Evolutionary conservation across 2,329 filamentous ascomycete genomes (phyloP).

Genomic region (Byssoonygena ceratinophila): DNA sequence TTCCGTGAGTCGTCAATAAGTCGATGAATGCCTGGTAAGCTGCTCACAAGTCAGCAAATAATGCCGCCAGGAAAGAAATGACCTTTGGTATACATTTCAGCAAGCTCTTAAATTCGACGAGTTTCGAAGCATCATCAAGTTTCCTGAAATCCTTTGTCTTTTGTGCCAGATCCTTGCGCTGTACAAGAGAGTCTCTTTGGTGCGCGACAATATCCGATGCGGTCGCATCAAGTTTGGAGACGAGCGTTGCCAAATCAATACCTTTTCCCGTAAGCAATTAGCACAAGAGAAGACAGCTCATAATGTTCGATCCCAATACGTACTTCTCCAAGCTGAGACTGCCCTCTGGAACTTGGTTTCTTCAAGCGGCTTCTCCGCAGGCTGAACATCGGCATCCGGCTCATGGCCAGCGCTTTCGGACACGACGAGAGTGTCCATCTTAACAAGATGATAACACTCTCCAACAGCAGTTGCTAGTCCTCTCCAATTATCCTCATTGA

Average conservation of each 20-base stretch:
- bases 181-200: slow-evolving; percentile 88
- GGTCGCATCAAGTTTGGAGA: slow-evolving; percentile 77
- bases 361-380: slow-evolving; percentile 39
- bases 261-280: slow-evolving; percentile 41
- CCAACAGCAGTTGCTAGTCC: background rate
- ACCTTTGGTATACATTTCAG: slow-evolving; percentile 56
- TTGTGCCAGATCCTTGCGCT: slow-evolving; percentile 93
- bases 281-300: background rate
- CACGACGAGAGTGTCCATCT: slow-evolving; percentile 37
- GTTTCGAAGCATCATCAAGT: slow-evolving; percentile 75
- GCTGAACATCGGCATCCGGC: slow-evolving; percentile 18
- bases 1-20: slow-evolving; percentile 88
- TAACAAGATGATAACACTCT: background rate
- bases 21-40: slow-evolving; percentile 98
- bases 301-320: slow-evolving; percentile 18
- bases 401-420: slow-evolving; percentile 30
- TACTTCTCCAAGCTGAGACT: slow-evolving; percentile 93
- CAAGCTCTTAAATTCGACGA: slow-evolving; percentile 77
- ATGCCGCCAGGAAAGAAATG: background rate
- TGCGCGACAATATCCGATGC: slow-evolving; percentile 92
- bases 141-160: slow-evolving; percentile 98
- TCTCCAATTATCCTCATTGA: slow-evolving; percentile 1
- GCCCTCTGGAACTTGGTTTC: slow-evolving; percentile 95
- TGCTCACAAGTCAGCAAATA: slow-evolving; percentile 28
- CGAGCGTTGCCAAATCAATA: slow-evolving; percentile 74